Evolutionary conservation across 1,284 basidiomycete genomes (phyloP), one percentile per base, ranked within the genome.

Genomic region (Trichosporon inkin): DNA sequence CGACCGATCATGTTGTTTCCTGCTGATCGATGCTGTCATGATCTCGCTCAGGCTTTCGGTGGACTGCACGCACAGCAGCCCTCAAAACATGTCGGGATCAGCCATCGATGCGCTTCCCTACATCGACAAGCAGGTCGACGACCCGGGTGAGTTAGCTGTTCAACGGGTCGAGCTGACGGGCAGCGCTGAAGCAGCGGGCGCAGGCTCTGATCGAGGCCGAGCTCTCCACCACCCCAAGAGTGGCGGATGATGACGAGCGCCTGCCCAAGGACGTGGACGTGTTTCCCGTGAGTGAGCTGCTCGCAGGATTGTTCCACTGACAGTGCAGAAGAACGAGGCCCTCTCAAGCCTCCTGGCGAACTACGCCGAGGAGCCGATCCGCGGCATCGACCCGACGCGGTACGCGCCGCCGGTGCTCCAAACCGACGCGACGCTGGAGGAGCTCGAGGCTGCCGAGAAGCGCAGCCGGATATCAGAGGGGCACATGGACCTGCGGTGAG

Each of bases 81-180:
- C 54, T n/a, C 60, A 64, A 32, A 32, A 14, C 58, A 73, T 71
- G 71, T 70, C 71, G 28, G 53, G 59, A 19, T 65, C 68, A 19
- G 68, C 67, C 47, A 70, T 92, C 67, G 93, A 96, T 78, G 90
- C 92, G 20, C 82, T 96, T 60, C 92, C 94, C 13, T 97, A 97
- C 80, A 93, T 91, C 71, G 94, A 98, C 80, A 88, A 91, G 73
- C 92, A 97, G 71, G 82, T 94, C 51, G 90, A 94, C 63, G 83
- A 86, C 62, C 88, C 90, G 3, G 78, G 84, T 60, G 80, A 89
- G 62, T 86, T 88, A 10, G 0, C 2, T 1, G 28, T 7, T 17
- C 8, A 2, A 2, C 10, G 11, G 2, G 6, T 13, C 13, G n/a
- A 51, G 16, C 56, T 57, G 20, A 57, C 47, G 24, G 8, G 4